These are phyloP conservation scores for Diplodia intermedia DNA, from an alignment of 2,329 filamentous ascomycete genomes.

Conservation along the genomic window DNA sequence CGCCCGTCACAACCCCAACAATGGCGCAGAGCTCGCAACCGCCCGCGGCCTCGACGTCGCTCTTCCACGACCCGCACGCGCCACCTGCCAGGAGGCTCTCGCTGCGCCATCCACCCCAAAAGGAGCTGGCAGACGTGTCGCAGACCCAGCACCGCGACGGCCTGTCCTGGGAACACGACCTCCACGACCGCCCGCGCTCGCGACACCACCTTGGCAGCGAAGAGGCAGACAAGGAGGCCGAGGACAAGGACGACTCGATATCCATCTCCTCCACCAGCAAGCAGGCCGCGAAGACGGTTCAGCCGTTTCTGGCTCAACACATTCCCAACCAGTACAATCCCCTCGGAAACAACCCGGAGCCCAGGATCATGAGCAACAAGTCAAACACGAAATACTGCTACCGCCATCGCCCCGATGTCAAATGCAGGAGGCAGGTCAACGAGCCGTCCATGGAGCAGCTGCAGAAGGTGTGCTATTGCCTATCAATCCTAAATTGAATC, in stretches of 20 bases:
- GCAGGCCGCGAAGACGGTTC: conserved; percentile 77
- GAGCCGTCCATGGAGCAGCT: conserved; percentile 96
- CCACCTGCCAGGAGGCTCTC: conserved; percentile 31
- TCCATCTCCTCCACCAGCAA: conserved; percentile 59
- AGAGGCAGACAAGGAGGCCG: conserved; percentile 36
- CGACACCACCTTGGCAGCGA: conserved; percentile 40
- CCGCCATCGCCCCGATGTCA: conserved; percentile 89
- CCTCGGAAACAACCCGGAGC: conserved; percentile 55
- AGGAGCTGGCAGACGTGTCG: conserved; percentile 7
- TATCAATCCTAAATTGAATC: conserved; percentile 37
- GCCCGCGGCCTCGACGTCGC: conserved; percentile 26
- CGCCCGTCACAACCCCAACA: conserved; percentile 7
- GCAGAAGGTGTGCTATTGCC: conserved; percentile 70
- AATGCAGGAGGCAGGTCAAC: conserved; percentile 90
- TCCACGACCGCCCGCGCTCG: conserved; percentile 41
- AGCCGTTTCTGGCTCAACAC: conserved; percentile 88
- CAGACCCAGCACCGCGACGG: conserved; percentile 13
- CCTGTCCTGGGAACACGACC: conserved; percentile 37
- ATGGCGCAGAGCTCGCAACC: conserved; percentile 30
- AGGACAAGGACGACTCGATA: conserved; percentile 45
- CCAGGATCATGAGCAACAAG: conserved; percentile 54
- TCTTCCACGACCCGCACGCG: conserved; percentile 32
- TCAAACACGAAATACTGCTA: conserved; percentile 94
- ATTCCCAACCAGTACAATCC: conserved; percentile 90
- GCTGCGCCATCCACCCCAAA: conserved; percentile 31